Evolutionary conservation across 192 early-diverging fungal species (phyloP).

Genomic region (Rhizophlyctis rosea): DNA sequence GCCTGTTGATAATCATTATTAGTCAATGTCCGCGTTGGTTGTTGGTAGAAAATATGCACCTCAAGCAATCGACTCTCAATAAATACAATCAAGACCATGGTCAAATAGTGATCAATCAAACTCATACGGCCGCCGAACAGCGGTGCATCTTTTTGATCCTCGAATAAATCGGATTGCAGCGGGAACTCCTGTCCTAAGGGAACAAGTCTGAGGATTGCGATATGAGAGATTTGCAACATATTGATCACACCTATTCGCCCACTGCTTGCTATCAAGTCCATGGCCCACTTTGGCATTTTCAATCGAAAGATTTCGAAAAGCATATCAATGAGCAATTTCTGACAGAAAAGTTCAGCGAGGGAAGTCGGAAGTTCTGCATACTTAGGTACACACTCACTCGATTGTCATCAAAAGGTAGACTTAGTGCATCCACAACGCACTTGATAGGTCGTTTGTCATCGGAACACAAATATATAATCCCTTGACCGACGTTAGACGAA

Average conservation of each 20-base stretch:
- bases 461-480: constrained; percentile 70
- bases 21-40: background rate
- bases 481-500: constrained; percentile 30
- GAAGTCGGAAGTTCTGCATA: background rate
- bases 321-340: constrained; percentile 82
- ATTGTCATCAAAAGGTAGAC: constrained; percentile 68
- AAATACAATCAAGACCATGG: constrained; percentile 70
- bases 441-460: constrained; percentile 67
- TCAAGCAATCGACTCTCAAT: constrained; percentile 68
- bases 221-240: too few species aligned
- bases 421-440: constrained; percentile 67
- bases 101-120: constrained; percentile 67
- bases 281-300: constrained; percentile 57
- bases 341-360: constrained; percentile 12
- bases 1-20: too few species aligned
- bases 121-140: constrained; percentile 47
- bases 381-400: constrained; percentile 38
- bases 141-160: background rate
- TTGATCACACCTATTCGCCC: background rate
- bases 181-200: constrained; percentile 16
- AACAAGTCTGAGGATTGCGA: too few species aligned
- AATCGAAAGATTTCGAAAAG: constrained; percentile 76
- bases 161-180: constrained; percentile 16
- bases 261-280: constrained; percentile 12
- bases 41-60: constrained; percentile 10